A percentile compares a stretch with the other conserved stretches of the same genome.
These are phyloP conservation scores for Calonectria hongkongensis DNA, from an alignment of 2,329 filamentous ascomycete genomes.

Conservation along the genomic window DNA sequence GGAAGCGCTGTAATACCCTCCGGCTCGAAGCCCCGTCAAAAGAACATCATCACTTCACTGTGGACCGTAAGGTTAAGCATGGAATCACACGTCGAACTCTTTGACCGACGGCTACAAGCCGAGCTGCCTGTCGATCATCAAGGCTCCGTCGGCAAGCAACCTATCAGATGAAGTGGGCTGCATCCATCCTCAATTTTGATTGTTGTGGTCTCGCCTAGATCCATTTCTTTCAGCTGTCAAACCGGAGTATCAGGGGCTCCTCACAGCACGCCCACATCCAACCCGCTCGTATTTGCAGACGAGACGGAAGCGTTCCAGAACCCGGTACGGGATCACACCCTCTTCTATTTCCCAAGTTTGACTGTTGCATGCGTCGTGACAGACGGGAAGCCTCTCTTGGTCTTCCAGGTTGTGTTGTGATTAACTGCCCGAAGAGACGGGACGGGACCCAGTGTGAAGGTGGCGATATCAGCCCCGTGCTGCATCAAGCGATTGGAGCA, in stretches of 20 bases:
- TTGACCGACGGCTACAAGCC: slow-evolving; percentile 44
- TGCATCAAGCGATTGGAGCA: slow-evolving; percentile 38
- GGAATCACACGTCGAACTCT: slow-evolving; percentile 51
- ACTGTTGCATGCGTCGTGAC: slow-evolving; percentile 37
- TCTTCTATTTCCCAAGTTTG: slow-evolving; percentile 44
- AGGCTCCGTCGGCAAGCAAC: slow-evolving; percentile 41
- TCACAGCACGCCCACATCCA: slow-evolving; percentile 27
- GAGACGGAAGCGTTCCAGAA: slow-evolving; percentile 52
- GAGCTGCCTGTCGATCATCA: slow-evolving; percentile 44
- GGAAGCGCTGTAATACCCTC: slow-evolving; percentile 44
- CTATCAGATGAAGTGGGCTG: slow-evolving; percentile 44
- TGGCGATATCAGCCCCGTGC: slow-evolving; percentile 37
- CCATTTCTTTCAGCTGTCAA: slow-evolving; percentile 44
- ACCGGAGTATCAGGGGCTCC: slow-evolving; percentile 15
- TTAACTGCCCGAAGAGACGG: slow-evolving; percentile 13
- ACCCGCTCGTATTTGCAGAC: slow-evolving; percentile 42
- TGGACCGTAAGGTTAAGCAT: slow-evolving; percentile 46
- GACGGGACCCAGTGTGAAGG: not conserved
- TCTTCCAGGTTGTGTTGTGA: slow-evolving; percentile 25
- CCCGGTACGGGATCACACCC: slow-evolving; percentile 44
- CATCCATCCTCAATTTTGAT: slow-evolving; percentile 51
- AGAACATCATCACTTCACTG: slow-evolving; percentile 48
- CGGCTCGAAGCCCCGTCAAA: slow-evolving; percentile 31
- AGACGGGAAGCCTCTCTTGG: slow-evolving; percentile 39
- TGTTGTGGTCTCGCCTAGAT: slow-evolving; percentile 47